Base-by-base conservation (phyloP, 202 grass and related monocot species). In the Carex sylvatica region DNA sequence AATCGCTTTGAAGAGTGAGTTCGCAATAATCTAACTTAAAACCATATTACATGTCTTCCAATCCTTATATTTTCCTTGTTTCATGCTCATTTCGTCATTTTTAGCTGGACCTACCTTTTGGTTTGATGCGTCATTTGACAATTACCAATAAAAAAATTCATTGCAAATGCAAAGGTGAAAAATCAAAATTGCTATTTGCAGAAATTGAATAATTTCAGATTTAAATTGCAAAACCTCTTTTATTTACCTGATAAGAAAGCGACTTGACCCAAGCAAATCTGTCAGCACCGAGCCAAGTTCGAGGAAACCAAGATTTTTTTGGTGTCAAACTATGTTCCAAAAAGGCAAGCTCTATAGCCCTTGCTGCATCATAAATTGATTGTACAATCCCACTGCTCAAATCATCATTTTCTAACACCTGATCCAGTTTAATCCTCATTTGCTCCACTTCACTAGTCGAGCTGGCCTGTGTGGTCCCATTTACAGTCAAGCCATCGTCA, bases 331-430 rank as follows among this genome's bases (percentile, higher is more conserved):
- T 88, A 56, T 90, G 81, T 66, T 93, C 93, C 76, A 91, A 66
- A 73, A 99, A 91, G 72, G 89, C 85, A 75, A 99, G 83, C 88
- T 99, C 97, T 77, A 96, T 88, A 86, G 89, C 91, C 64, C 97
- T 99, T 0, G 93, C 91, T 66, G 97, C 91, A 89, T 99, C 93
- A 89, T 96, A 93, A 86, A 99, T 91, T 9, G 93, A 90, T 23
- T 99, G 97, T 51, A 96, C 90, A 78, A 95, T 65, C 63, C 91
- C 87, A 79, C 44, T 86, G 83, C 91, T 95, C 23, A 89, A 78
- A 87, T 92, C 91, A 82, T 99, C 85, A 53, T 83, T 93, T 62
- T 94, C 86, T 52, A 96, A 81, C 78, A 87, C 75, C 83, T 92
- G 82, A 89, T 91, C 90, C 74, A 99, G 58, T 79, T 94, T 89